Percentiles rank a stretch among this genome's conserved stretches.
Evolutionary conservation across 495 filamentous ascomycete species (phyloP).

Genomic region (Rostrohypoxylon terebratum): DNA sequence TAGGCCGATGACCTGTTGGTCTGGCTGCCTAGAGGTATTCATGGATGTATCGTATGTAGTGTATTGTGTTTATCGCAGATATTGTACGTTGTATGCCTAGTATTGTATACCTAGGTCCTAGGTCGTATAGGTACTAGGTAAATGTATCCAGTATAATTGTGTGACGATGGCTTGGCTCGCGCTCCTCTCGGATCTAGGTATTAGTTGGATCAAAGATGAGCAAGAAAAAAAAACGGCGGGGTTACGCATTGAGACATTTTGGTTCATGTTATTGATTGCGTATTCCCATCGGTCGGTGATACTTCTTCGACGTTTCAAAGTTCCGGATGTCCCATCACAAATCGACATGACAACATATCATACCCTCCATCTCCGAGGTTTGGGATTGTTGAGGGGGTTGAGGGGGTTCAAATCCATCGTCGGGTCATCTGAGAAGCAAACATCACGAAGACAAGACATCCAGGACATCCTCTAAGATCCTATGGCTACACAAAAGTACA

Average conservation of each 20-base stretch:
- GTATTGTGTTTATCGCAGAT: too few relatives aligned
- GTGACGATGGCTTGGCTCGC: slow-evolving; percentile 27
- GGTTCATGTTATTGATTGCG: slow-evolving; percentile 15
- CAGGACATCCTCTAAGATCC: slow-evolving; percentile 32
- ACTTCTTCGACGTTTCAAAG: not conserved
- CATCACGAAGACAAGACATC: slow-evolving; percentile 27
- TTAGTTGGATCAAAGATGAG: slow-evolving; percentile 13
- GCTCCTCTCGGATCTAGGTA: slow-evolving; percentile 13
- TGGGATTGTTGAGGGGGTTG: not conserved
- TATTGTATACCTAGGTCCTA: too few relatives aligned
- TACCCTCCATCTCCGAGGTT: slow-evolving; percentile 16
- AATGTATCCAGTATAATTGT: slow-evolving; percentile 12
- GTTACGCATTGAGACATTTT: slow-evolving; percentile 26
- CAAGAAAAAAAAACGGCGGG: slow-evolving; percentile 22
- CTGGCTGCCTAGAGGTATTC: not conserved
- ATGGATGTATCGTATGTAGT: slow-evolving; percentile 8
- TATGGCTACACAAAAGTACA: not conserved
- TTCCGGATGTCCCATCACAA: slow-evolving; percentile 13
- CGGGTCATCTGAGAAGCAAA: slow-evolving; percentile 20
- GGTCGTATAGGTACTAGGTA: too few relatives aligned
- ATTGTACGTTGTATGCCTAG: too few relatives aligned
- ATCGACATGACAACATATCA: not conserved
- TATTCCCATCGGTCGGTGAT: slow-evolving; percentile 5
- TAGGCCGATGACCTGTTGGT: not conserved
- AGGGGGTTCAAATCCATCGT: not conserved